Conservation (phyloP, 1,284 basidiomycete genomes). For the Austroboletus niveus region DNA sequence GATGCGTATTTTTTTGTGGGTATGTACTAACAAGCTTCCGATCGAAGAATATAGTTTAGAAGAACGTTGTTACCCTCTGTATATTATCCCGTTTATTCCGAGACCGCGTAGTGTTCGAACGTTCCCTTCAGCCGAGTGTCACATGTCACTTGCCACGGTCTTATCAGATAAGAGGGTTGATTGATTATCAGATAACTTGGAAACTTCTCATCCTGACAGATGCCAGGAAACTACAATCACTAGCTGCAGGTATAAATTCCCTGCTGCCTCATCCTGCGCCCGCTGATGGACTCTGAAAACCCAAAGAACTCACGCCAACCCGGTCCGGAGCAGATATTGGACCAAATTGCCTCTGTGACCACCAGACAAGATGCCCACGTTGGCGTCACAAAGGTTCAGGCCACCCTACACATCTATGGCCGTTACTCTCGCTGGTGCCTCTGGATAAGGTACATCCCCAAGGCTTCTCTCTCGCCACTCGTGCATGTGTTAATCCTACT, state of each 20-base stretch:
- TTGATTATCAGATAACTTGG: slow-evolving; percentile 14
- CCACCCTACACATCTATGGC: slow-evolving; percentile 51
- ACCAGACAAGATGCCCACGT: slow-evolving; percentile 37
- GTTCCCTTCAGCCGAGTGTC: too few relatives aligned
- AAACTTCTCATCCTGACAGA: neutral
- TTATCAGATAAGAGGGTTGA: too few relatives aligned
- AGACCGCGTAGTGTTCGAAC: too few relatives aligned
- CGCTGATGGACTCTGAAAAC: slow-evolving; percentile 3
- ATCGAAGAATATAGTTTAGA: neutral
- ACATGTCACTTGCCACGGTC: too few relatives aligned
- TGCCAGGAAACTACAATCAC: slow-evolving; percentile 15
- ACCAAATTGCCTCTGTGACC: neutral
- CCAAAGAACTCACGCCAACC: neutral
- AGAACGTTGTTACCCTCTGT: neutral
- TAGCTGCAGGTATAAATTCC: slow-evolving; percentile 15
- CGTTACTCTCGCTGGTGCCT: slow-evolving; percentile 58
- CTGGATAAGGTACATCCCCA: slow-evolving; percentile 51
- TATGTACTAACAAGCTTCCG: neutral
- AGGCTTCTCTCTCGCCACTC: neutral
- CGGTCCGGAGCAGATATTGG: neutral
- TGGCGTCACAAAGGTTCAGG: slow-evolving; percentile 53
- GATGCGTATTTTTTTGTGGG: neutral
- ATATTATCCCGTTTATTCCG: neutral
- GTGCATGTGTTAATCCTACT: neutral
- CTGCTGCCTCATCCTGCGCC: fast-evolving